Conservation (phyloP, 2,329 filamentous ascomycete genomes). For the Drechslera avenae region DNA sequence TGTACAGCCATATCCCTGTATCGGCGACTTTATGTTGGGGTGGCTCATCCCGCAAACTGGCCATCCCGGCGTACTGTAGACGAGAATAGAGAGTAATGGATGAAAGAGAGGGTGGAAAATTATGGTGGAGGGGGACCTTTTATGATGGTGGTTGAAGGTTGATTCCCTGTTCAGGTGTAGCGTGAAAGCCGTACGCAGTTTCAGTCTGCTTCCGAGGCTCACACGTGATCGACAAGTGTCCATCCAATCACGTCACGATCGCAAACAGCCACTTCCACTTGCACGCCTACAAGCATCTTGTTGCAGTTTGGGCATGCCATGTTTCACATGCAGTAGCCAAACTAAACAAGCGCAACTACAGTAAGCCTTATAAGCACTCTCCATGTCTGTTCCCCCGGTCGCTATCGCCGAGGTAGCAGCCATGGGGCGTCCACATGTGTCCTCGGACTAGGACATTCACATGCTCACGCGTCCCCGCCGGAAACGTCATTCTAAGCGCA, state of each 20-base stretch:
- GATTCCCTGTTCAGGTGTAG: too few species aligned
- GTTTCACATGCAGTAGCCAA: not conserved
- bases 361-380: not conserved
- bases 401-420: conserved; percentile 1
- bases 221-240: conserved; percentile 29
- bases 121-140: too few species aligned
- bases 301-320: not conserved
- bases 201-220: conserved; percentile 24
- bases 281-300: not conserved
- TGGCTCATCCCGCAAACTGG: too few species aligned
- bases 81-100: too few species aligned
- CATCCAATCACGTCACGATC: conserved; percentile 42
- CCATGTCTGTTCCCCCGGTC: not conserved
- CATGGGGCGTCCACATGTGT: conserved; percentile 13
- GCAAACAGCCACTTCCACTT: conserved; percentile 25
- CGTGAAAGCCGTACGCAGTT: too few species aligned
- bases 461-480: conserved; percentile 30
- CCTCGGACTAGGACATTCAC: conserved; percentile 34
- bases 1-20: too few species aligned
- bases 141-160: too few species aligned
- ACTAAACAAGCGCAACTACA: not conserved
- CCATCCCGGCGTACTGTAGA: too few species aligned
- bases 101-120: too few species aligned
- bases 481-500: conserved; percentile 20
- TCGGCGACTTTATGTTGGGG: too few species aligned